A percentile compares a stretch with the other conserved stretches of the same genome.
Conservation (phyloP, 768 basidiomycete species). For the Chalciporus pseudorubinellus region DNA sequence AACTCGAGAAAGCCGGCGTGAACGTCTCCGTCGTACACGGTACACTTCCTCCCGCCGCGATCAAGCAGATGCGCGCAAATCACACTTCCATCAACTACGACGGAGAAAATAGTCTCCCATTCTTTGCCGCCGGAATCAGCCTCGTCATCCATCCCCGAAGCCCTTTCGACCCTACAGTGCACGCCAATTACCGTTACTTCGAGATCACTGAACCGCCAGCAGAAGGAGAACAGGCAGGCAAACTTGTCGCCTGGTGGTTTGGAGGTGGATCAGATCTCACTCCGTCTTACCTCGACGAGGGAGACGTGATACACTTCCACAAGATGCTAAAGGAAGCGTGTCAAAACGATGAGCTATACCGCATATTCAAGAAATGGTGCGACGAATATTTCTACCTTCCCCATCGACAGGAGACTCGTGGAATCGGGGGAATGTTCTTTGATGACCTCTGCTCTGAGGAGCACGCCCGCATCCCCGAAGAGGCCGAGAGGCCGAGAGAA, state of each 20-base stretch:
- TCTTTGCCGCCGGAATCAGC: constrained; percentile 90
- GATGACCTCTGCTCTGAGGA: constrained; percentile 78
- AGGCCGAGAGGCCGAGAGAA: constrained; percentile 48
- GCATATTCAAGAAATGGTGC: constrained; percentile 90
- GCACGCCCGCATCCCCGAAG: constrained; percentile 59
- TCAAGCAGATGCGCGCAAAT: constrained; percentile 94
- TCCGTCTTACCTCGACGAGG: constrained; percentile 86
- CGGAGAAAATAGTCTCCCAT: constrained; percentile 67
- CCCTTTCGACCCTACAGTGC: constrained; percentile 90
- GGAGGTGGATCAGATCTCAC: constrained; percentile 96
- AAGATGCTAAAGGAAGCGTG: constrained; percentile 70
- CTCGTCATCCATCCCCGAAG: constrained; percentile 93
- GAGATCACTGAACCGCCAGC: constrained; percentile 66
- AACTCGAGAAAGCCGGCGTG: constrained; percentile 94
- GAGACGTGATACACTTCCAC: constrained; percentile 90
- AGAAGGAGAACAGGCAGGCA: constrained; percentile 39
- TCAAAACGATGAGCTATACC: constrained; percentile 69
- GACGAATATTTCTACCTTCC: constrained; percentile 96
- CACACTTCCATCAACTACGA: constrained; percentile 73
- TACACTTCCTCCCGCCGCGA: constrained; percentile 79
- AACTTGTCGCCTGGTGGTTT: constrained; percentile 94
- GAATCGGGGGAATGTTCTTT: constrained; percentile 94
- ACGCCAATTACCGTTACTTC: constrained; percentile 97
- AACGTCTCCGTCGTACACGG: constrained; percentile 94
- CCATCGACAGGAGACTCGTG: constrained; percentile 82